phyloP scores from a whole-genome alignment of 2,329 filamentous ascomycete species.

The Aspergillus terreus region DNA sequence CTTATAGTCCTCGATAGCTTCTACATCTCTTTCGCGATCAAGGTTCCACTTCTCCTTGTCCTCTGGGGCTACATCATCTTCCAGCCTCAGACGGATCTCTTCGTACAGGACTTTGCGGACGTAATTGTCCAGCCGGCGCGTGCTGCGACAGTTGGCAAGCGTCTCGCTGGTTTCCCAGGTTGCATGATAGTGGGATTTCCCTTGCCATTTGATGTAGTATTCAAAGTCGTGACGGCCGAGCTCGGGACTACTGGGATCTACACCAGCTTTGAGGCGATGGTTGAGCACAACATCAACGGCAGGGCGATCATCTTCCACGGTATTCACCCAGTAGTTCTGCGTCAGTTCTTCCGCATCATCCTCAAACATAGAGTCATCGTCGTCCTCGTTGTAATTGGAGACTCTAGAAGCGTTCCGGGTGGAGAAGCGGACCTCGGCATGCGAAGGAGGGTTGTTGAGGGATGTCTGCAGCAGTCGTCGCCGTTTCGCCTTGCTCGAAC shows the following conservation, averaged over 20 bases:
- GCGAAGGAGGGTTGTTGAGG: conserved; percentile 58
- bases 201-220: conserved; percentile 93
- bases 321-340: conserved; percentile 66
- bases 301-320: conserved; percentile 70
- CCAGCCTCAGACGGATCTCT: conserved; percentile 73
- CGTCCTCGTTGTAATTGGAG: conserved; percentile 66
- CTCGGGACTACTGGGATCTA: conserved; percentile 38
- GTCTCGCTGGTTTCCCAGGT: conserved; percentile 84
- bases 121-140: conserved; percentile 91
- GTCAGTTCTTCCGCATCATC: conserved; percentile 58
- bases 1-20: conserved; percentile 84
- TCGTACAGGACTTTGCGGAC: conserved; percentile 76
- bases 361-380: conserved; percentile 56
- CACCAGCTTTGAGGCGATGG: conserved; percentile 71
- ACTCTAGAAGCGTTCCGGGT: conserved; percentile 77
- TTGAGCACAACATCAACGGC: conserved; percentile 90
- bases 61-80: conserved; percentile 72
- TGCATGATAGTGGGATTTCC: conserved; percentile 89
- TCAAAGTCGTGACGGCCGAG: conserved; percentile 69
- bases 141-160: conserved; percentile 74
- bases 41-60: conserved; percentile 91
- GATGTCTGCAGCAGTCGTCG: conserved; percentile 66
- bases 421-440: conserved; percentile 86
- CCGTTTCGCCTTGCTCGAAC: conserved; percentile 69
- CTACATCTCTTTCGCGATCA: conserved; percentile 86